Conservation (phyloP, 345 rosid genomes). For the Rubroshorea leprosula region DNA sequence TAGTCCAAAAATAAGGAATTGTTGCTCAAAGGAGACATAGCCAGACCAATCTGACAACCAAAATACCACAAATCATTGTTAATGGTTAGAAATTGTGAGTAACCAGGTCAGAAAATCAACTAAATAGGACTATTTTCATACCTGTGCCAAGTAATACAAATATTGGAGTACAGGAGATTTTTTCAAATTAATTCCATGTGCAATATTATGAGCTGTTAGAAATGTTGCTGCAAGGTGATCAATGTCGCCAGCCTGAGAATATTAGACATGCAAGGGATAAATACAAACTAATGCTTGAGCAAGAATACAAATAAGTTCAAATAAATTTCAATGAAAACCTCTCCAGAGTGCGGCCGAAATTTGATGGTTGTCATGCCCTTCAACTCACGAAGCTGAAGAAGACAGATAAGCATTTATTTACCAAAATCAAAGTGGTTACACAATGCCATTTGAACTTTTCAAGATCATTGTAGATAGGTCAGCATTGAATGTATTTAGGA, state of each 20-base stretch:
- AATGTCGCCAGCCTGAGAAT: constrained; percentile 91
- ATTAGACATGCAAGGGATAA: constrained; percentile 13
- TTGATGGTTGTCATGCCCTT: constrained; percentile 99
- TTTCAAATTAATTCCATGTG: constrained; percentile 93
- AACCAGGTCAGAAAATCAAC: constrained; percentile 4
- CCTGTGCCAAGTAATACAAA: constrained; percentile 96
- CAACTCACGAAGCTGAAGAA: constrained; percentile 87
- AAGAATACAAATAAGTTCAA: constrained; percentile 3
- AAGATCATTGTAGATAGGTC: background rate
- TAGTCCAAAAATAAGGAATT: constrained; percentile 94
- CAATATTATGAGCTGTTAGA: constrained; percentile 88
- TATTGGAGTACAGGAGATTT: constrained; percentile 99
- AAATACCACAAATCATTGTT: constrained; percentile 3
- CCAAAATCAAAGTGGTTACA: constrained; percentile 2
- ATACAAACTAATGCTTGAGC: background rate
- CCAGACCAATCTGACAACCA: constrained; percentile 80
- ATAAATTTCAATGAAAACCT: constrained; percentile 40
- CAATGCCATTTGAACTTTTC: background rate
- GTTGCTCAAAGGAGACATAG: constrained; percentile 99
- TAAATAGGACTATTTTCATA: constrained; percentile 20
- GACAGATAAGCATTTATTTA: constrained; percentile 15
- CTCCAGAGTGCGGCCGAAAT: constrained; percentile 94
- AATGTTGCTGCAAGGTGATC: constrained; percentile 99
- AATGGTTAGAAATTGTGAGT: constrained; percentile 18
- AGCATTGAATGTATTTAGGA: background rate